Base-by-base conservation (phyloP, 139 green algal species). In the Zygnema circumcarinatum region DNA sequence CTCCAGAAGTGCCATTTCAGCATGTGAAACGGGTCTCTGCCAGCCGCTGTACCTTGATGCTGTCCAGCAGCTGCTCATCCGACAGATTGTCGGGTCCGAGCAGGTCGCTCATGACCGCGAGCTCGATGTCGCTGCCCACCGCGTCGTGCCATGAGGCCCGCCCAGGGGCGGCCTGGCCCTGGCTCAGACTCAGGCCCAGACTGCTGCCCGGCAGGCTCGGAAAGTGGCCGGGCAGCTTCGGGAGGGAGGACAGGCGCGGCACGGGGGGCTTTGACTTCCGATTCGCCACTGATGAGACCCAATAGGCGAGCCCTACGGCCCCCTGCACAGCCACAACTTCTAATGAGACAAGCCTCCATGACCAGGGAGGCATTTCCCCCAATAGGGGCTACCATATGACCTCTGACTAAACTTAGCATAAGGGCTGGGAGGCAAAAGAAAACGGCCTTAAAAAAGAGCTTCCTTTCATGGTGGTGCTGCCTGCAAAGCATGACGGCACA, bases 261-360 rank as follows among this genome's bases (percentile, higher is more conserved):
- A 35, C 3, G 32, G 33, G 36, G 7, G 36, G 67, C 22, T 33
- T n/a, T 52, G 78, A 72, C 67, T 87, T 87, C n/a, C 81, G 54
- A 67, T 87, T 87, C 33, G 81, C 81, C 62, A 87, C 81, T 25
- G 85, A 90, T 2, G 76, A 80, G 36, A 90, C 76, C 85, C 85
- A 90, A 53, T 81, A 88, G 85, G 85, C 62, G 33, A 90, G 85
- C 0, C 85, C 85, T 52, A 90, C 85, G n/a, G 85, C 85, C 2
- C 85, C 85, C 83, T 87, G 81, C 16, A 41, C 16, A 78, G 7
- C 16, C 35, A 78, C 7, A 78, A 72, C 29, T 72, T 29, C 54
- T 29, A 72, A 72, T 29, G 25, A 72, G 25, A 72, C n/a, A n/a
- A n/a, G n/a, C n/a, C n/a, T n/a, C n/a, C n/a, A n/a, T n/a, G n/a